Base-by-base conservation (phyloP, 768 basidiomycete genomes). In the Suillus subalutaceus region DNA sequence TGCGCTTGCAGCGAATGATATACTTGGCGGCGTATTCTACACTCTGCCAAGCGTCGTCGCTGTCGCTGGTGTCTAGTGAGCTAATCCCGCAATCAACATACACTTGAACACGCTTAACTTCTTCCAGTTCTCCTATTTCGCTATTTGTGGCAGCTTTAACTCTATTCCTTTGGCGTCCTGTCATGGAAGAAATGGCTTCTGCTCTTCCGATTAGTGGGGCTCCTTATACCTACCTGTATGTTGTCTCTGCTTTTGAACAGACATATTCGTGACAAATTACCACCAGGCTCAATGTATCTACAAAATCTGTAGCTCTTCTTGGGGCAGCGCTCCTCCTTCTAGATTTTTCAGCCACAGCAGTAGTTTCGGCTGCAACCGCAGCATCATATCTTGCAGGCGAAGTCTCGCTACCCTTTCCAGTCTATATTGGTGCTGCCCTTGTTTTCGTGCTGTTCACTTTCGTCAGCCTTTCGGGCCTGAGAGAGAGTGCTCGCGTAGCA, bases 351-450 rank as follows among this genome's bases (percentile, higher is more conserved):
- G 84, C 89, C 4, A 92, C 90, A 0, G 81, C 87, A 0, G 85
- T 90, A 16, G 88, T 91, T 23, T 91, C 91, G 0, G 90, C 91
- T 0, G 88, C 90, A 4, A 91, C 91, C 0, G 90, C 91, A 0
- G 81, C 85, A 4, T 80, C 85, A 4, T 92, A 92, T 68, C 84
- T 92, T 44, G 80, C 81, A 3, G 89, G 89, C 30, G 90, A 92
- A 71, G 82, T 89, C 1, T 66, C 72, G 3, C 73, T 90, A 10
- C 88, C 88, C 0, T 87, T 91, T 70, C 84, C 87, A 0, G 67
- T 79, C 7, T 85, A 84, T 70, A 79, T 86, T 2, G 83, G 83
- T 1, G 80, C 87, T 1, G 74, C 84, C 16, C 68, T 89, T n/a
- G 80, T 92, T 20, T 76, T 91, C 7, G 65, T 83, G 7, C 65